Evolutionary conservation across 768 basidiomycete genomes (phyloP).

Genomic region (Lactarius vividus): DNA sequence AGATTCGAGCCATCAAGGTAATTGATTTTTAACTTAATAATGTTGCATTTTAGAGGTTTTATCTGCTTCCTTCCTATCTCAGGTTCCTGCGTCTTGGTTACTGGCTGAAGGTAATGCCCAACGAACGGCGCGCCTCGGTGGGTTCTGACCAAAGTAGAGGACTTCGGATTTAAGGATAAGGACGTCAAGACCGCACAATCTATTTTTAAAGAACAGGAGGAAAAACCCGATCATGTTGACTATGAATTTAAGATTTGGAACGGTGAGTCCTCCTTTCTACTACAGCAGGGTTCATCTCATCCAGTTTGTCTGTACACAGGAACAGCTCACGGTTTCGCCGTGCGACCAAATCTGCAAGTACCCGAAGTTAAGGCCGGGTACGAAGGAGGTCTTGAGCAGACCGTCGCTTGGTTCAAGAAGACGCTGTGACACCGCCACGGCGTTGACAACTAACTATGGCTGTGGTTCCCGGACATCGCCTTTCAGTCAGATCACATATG

Average conservation of each 20-base stretch:
- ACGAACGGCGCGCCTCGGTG: neutral
- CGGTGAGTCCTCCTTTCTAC: slow-evolving; percentile 29
- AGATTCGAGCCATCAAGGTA: slow-evolving; percentile 40
- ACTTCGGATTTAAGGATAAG: slow-evolving; percentile 32
- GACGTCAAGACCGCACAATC: slow-evolving; percentile 34
- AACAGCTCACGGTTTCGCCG: slow-evolving; percentile 49
- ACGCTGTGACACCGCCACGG: slow-evolving; percentile 32
- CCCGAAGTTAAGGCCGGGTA: slow-evolving; percentile 45
- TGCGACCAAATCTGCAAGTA: slow-evolving; percentile 43
- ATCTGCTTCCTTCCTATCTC: neutral
- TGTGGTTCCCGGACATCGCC: neutral
- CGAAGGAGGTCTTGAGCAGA: slow-evolving; percentile 44
- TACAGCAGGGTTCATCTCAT: neutral
- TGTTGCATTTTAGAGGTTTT: slow-evolving; percentile 28
- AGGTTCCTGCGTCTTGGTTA: slow-evolving; percentile 34
- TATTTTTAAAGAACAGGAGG: slow-evolving; percentile 34
- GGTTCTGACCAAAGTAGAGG: slow-evolving; percentile 33
- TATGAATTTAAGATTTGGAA: slow-evolving; percentile 40
- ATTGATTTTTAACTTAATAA: slow-evolving; percentile 4
- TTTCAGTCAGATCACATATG: neutral
- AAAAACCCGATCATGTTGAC: slow-evolving; percentile 32
- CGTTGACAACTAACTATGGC: neutral
- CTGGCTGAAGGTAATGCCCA: slow-evolving; percentile 39
- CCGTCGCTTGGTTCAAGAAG: slow-evolving; percentile 43
- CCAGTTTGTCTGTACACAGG: slow-evolving; percentile 33